Conservation (phyloP, 2,329 filamentous ascomycete genomes). For the Aureobasidium sp. region DNA sequence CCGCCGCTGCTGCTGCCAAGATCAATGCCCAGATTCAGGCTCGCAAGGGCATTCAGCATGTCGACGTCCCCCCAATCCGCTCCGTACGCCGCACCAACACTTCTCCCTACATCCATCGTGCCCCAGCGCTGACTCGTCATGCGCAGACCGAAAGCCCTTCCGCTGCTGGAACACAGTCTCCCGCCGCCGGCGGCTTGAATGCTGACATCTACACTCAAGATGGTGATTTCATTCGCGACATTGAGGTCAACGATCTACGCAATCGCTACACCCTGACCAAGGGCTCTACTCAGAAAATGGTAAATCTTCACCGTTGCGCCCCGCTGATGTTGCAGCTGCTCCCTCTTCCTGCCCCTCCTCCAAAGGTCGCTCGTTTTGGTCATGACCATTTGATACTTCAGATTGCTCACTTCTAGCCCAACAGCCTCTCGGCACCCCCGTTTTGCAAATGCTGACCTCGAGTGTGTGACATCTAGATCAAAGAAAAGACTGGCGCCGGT, state of each 20-base stretch:
- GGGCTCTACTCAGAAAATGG: slow-evolving; percentile 97
- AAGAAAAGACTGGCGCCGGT: slow-evolving; percentile 99
- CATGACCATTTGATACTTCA: slow-evolving; percentile 29
- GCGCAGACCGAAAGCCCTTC: slow-evolving; percentile 23
- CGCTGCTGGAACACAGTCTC: slow-evolving; percentile 45
- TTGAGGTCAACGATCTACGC: slow-evolving; percentile 95
- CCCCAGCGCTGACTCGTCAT: slow-evolving; percentile 15
- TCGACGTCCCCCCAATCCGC: slow-evolving; percentile 76
- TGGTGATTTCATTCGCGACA: slow-evolving; percentile 97
- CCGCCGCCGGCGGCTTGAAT: slow-evolving; percentile 49
- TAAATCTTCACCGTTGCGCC: slow-evolving; percentile 70
- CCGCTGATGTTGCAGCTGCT: slow-evolving; percentile 56
- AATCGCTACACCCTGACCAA: slow-evolving; percentile 97
- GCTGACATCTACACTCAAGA: slow-evolving; percentile 90
- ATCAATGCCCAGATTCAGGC: slow-evolving; percentile 43
- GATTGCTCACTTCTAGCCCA: slow-evolving; percentile 40
- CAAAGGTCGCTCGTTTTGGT: slow-evolving; percentile 21
- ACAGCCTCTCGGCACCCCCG: slow-evolving; percentile 43
- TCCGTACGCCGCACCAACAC: slow-evolving; percentile 38
- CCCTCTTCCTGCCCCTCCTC: slow-evolving; percentile 28
- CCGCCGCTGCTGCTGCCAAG: slow-evolving; percentile 64
- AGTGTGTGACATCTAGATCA: slow-evolving; percentile 89
- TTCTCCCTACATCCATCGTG: too few relatives aligned
- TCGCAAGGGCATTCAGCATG: slow-evolving; percentile 83
- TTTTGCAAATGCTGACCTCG: slow-evolving; percentile 92